Percentiles rank a stretch among this genome's conserved stretches.
Evolutionary conservation across 768 basidiomycete species (phyloP).

Genomic region (Suillus variegatus): DNA sequence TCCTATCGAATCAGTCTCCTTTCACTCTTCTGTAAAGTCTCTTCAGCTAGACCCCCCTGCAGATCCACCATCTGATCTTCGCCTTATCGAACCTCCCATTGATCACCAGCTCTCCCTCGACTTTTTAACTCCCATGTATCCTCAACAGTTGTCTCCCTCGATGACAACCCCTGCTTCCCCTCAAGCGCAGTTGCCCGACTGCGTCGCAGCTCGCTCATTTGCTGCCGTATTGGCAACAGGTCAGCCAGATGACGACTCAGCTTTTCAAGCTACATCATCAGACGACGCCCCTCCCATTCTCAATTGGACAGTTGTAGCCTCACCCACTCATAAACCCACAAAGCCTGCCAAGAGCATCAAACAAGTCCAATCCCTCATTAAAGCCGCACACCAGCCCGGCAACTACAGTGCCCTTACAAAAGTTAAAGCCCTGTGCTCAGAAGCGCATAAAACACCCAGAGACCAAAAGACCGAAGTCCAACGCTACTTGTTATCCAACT

Average conservation of each 20-base stretch:
- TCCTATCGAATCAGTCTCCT: slow-evolving; percentile 10
- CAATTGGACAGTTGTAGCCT: slow-evolving; percentile 25
- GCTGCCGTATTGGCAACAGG: slow-evolving; percentile 34
- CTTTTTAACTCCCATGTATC: slow-evolving; percentile 19
- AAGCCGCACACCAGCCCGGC: slow-evolving; percentile 43
- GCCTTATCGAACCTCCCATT: slow-evolving; percentile 10
- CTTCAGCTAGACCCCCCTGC: slow-evolving; percentile 7
- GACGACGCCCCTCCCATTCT: slow-evolving; percentile 22
- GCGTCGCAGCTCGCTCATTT: slow-evolving; percentile 35
- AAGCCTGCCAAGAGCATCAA: slow-evolving; percentile 39
- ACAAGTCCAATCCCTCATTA: slow-evolving; percentile 44
- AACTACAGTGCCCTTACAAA: slow-evolving; percentile 41
- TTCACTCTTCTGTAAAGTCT: slow-evolving; percentile 10
- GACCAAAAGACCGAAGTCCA: slow-evolving; percentile 48
- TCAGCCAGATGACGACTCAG: slow-evolving; percentile 28
- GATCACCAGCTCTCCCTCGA: slow-evolving; percentile 21
- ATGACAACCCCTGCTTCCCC: slow-evolving; percentile 35
- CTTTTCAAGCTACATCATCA: slow-evolving; percentile 21
- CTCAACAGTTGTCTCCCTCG: slow-evolving; percentile 22
- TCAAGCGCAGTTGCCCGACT: slow-evolving; percentile 35
- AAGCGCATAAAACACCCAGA: slow-evolving; percentile 44
- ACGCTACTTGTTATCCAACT: slow-evolving; percentile 41
- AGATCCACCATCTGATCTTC: slow-evolving; percentile 14
- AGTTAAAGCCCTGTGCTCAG: slow-evolving; percentile 46
- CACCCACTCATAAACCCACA: slow-evolving; percentile 15